These are phyloP conservation scores for Tylopilus cervinicoccineus DNA, from an alignment of 768 basidiomycete genomes.

Conservation along the genomic window DNA sequence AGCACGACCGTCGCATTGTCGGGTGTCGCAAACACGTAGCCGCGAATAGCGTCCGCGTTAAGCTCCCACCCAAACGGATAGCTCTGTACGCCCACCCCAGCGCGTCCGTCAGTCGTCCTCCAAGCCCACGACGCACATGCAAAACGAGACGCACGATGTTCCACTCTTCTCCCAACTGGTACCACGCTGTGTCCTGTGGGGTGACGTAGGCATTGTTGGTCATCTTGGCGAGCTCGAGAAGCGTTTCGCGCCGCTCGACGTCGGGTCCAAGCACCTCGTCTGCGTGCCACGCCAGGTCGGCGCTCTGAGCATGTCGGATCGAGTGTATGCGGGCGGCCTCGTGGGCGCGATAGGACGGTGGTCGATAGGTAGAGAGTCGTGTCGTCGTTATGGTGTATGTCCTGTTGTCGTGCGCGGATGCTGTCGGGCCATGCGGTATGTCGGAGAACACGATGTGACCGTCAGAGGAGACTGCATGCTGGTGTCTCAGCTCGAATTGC, in stretches of 20 bases:
- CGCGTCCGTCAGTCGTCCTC: no score
- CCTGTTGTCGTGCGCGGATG: conserved; percentile 8
- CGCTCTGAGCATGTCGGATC: conserved; percentile 42
- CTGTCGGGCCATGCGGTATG: conserved; percentile 21
- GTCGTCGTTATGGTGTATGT: conserved; percentile 40
- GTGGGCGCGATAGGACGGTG: conserved; percentile 45
- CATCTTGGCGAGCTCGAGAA: conserved; percentile 90
- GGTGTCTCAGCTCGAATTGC: conserved; percentile 57
- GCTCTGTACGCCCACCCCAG: background rate
- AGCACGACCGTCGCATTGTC: conserved; percentile 84
- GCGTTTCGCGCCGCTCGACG: conserved; percentile 66
- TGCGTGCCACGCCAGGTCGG: conserved; percentile 64
- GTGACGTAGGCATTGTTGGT: conserved; percentile 84
- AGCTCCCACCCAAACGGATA: conserved; percentile 93
- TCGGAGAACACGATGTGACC: conserved; percentile 57
- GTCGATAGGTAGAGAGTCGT: conserved; percentile 37
- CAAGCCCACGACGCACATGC: no score
- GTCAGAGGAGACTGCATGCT: conserved; percentile 49
- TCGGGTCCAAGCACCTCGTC: conserved; percentile 73
- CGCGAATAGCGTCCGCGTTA: conserved; percentile 82
- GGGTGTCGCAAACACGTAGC: conserved; percentile 82
- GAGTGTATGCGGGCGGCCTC: conserved; percentile 44
- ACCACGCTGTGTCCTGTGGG: conserved; percentile 68
- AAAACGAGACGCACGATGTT: conserved; percentile 38
- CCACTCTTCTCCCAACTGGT: conserved; percentile 66